Base-by-base conservation (phyloP, 305 asterid genomes). In the Fraxinus nigra region DNA sequence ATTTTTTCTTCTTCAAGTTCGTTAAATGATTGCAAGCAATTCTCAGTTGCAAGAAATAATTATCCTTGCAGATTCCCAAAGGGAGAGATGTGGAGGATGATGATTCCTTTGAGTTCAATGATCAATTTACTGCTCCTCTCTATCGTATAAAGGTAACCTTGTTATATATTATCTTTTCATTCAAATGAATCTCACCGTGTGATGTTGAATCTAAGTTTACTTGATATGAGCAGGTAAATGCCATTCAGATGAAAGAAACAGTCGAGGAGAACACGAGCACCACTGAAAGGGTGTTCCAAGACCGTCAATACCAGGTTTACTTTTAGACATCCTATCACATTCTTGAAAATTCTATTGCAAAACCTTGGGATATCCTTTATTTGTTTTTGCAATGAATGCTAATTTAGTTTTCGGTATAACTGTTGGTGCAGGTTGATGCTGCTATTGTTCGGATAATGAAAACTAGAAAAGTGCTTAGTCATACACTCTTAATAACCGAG, bases 81-180 rank as follows among this genome's bases (percentile, higher is more conserved):
- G 97, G 99, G 81, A 93, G 94, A 89, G 99, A 97, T 74, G 97
- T 97, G 75, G 98, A 87, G 69, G 99, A 97, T 78, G 89, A 87
- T 0, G 98, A 97, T 85, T 82, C 90, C 46, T 94, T 97, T 86
- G 82, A 83, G 82, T 95, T 63, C 59, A 13, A 78, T 13, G 32
- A 37, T 37, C 48, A 34, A 35, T 16, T 11, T 4, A 51, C 10
- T 82, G 90, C 90, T 46, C 95, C 98, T 46, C 92, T 97, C 6
- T 97, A 94, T 83, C 98, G 98, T 40, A 91, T 97, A 87, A 97
- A 92, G 98, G 98, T 92, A 83, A 67, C 37, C 74, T 26, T 7
- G 37, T 67, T 67, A 11, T 28, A 30, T 67, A 3, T 67, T 28
- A 10, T 65, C 32, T 63, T 13, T 28, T 26, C 74, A n/a, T 76